Conservation (phyloP, 371 early-diverging fungal genomes). For the Mucor indicus region DNA sequence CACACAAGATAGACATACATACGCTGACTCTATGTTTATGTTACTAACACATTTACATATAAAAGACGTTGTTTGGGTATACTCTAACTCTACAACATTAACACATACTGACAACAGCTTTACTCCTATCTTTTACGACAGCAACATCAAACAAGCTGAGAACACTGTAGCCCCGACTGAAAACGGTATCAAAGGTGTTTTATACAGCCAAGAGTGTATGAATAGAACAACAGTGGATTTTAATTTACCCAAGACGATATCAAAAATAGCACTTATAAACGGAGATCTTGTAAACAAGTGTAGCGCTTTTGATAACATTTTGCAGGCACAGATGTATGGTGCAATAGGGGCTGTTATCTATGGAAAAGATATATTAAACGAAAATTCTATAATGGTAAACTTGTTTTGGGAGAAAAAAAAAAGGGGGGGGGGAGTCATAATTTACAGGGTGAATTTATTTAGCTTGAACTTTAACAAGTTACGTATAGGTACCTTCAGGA, state of each 20-base stretch:
- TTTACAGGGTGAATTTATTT: not conserved
- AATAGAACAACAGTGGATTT: not conserved
- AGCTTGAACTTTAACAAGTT: not conserved
- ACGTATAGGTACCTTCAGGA: conserved; percentile 2
- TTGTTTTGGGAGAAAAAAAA: not conserved
- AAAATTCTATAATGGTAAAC: no score
- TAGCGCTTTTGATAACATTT: not conserved
- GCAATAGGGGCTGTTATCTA: conserved; percentile 3
- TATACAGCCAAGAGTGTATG: not conserved
- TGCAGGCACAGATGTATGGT: conserved; percentile 1
- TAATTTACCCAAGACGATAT: not conserved
- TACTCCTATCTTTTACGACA: conserved; percentile 4
- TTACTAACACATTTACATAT: not conserved
- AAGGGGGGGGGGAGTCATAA: not conserved
- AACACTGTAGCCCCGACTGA: not conserved
- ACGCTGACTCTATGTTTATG: not conserved
- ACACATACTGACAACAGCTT: conserved; percentile 1
- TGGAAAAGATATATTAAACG: not conserved
- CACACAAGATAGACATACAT: not conserved
- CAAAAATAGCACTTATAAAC: not conserved
- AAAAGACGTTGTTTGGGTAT: conserved; percentile 3
- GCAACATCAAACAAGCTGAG: not conserved
- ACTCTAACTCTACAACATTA: conserved; percentile 8
- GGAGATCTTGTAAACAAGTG: not conserved
- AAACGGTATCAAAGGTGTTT: conserved; percentile 2